phyloP scores from a whole-genome alignment of 345 rosid species.

The Sisymbrium irio region DNA sequence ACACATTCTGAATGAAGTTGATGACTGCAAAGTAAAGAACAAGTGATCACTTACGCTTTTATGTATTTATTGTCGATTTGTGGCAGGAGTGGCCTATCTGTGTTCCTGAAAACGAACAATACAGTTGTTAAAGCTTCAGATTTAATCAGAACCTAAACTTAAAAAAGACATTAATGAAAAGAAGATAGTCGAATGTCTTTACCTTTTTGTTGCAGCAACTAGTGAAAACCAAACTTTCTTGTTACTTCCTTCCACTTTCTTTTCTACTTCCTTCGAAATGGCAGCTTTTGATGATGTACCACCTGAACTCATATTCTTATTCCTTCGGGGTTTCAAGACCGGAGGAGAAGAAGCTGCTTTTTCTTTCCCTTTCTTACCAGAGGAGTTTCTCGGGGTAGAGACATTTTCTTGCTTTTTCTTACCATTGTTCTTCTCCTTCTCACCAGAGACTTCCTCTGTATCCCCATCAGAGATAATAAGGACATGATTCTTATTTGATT shows the following conservation, averaged over 20 bases:
- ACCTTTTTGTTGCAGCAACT: background rate
- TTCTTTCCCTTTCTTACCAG: background rate
- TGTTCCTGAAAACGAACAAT: slow-evolving; percentile 11
- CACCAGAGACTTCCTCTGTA: background rate
- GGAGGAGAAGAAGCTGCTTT: background rate
- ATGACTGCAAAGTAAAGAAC: background rate
- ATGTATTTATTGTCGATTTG: background rate
- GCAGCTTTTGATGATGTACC: background rate
- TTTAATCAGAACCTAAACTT: background rate
- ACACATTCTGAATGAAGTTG: background rate
- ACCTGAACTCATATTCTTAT: background rate
- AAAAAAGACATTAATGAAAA: background rate
- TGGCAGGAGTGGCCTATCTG: background rate
- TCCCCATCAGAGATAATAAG: background rate
- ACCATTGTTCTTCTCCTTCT: background rate
- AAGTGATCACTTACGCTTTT: slow-evolving; percentile 1
- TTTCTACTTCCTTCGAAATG: background rate
- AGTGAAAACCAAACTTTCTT: slow-evolving; percentile 12
- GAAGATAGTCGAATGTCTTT: background rate
- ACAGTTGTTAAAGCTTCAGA: background rate
- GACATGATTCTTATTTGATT: background rate
- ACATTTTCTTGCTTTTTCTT: background rate
- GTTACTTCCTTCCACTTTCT: background rate
- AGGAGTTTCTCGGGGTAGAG: background rate
- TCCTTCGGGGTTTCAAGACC: background rate